These are phyloP conservation scores for Iodosphaeria phyllophila DNA, from an alignment of 2,329 filamentous ascomycete species.

Conservation along the genomic window DNA sequence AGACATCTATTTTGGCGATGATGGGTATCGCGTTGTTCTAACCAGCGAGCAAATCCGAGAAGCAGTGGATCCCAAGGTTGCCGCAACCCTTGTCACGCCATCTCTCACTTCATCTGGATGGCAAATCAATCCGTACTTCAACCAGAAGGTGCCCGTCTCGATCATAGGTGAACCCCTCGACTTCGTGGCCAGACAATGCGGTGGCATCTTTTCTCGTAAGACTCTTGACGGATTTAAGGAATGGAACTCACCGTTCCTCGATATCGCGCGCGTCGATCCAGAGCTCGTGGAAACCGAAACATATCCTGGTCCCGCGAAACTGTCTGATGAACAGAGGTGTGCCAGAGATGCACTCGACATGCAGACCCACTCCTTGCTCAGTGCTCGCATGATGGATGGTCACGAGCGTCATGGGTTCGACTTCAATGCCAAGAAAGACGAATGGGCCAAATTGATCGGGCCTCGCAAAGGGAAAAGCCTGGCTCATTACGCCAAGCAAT, in stretches of 20 bases:
- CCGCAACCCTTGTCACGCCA: constrained; percentile 9
- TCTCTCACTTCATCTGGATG: constrained; percentile 13
- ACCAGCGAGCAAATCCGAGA: constrained; percentile 6
- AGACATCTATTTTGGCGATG: constrained; percentile 10
- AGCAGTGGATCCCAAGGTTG: constrained; percentile 5
- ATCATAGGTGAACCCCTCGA: constrained; percentile 4
- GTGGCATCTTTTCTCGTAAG: constrained; percentile 9
- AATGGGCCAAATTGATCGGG: constrained; percentile 10
- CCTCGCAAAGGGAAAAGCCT: constrained; percentile 6
- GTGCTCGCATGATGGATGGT: constrained; percentile 4
- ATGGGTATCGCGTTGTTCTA: constrained; percentile 2
- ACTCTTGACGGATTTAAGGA: constrained; percentile 5
- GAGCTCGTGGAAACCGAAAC: constrained; percentile 1
- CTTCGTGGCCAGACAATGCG: constrained; percentile 11
- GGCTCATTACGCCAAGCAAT: constrained; percentile 6
- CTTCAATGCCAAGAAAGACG: constrained; percentile 8
- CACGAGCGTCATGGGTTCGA: constrained; percentile 9
- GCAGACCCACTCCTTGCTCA: constrained; percentile 6
- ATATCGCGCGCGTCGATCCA: constrained; percentile 3
- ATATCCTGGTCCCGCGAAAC: constrained; percentile 5
- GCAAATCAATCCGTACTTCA: constrained; percentile 11
- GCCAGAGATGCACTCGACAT: constrained; percentile 4
- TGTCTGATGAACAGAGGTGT: constrained; percentile 5
- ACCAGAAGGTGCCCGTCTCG: not conserved
- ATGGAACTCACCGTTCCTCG: constrained; percentile 8